Percentiles rank a stretch among this genome's conserved stretches.
These are phyloP conservation scores for Yamadazyma kanchanaburiensis DNA, from an alignment of 1,139 yeast species.

Conservation along the genomic window DNA sequence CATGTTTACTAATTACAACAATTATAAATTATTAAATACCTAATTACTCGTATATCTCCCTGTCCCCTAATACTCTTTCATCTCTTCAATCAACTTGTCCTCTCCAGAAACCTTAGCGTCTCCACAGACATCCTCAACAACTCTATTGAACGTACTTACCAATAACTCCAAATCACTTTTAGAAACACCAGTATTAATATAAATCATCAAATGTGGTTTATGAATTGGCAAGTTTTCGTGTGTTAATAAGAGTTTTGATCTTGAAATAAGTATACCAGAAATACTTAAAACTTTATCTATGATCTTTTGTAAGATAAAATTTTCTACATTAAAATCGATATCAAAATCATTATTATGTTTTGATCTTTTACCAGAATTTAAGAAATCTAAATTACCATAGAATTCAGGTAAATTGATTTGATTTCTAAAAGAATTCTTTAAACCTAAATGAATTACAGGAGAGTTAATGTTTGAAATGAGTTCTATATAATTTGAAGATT, in stretches of 20 bases:
- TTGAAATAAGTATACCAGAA: conserved; percentile 61
- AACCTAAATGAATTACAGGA: conserved; percentile 64
- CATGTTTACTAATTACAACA: too few species aligned
- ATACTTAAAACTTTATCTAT: conserved; percentile 50
- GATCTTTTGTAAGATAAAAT: conserved; percentile 58
- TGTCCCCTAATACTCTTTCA: conserved; percentile 5
- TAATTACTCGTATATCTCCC: too few species aligned
- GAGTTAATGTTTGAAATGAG: conserved; percentile 60
- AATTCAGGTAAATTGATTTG: conserved; percentile 41
- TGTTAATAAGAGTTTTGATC: conserved; percentile 65
- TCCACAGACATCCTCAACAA: conserved; percentile 17
- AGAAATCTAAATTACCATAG: conserved; percentile 43
- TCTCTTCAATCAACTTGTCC: conserved; percentile 5
- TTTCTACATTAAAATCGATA: conserved; percentile 55
- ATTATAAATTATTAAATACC: too few species aligned
- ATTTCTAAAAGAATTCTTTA: conserved; percentile 42
- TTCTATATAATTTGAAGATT: conserved; percentile 34
- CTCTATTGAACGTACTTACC: conserved; percentile 14
- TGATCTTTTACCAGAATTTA: conserved; percentile 37
- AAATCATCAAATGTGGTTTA: conserved; percentile 64
- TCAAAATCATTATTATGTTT: conserved; percentile 32
- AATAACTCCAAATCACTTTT: conserved; percentile 46
- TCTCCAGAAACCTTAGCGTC: conserved; percentile 4
- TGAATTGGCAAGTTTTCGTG: conserved; percentile 77
- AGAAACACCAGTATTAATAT: conserved; percentile 54